These are phyloP conservation scores for Bondarzewia mesenterica DNA, from an alignment of 1,284 basidiomycete genomes.

Conservation along the genomic window DNA sequence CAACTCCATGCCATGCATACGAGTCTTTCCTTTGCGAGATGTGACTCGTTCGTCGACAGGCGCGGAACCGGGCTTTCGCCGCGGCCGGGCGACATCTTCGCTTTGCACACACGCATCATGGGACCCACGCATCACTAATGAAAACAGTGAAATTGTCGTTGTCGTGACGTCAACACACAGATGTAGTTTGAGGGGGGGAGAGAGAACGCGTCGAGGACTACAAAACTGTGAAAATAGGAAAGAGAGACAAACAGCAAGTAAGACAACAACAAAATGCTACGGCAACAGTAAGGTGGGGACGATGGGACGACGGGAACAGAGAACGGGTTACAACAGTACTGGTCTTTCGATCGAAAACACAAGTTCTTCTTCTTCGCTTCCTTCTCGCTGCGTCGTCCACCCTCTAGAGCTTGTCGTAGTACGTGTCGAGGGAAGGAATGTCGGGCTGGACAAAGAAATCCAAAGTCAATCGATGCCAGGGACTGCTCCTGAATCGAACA, in stretches of 20 bases:
- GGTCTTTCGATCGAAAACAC: too few species aligned
- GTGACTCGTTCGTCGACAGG: background rate
- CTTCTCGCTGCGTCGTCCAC: background rate
- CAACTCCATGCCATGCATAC: too few species aligned
- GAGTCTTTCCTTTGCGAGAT: too few species aligned
- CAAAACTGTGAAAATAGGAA: too few species aligned
- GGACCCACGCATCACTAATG: background rate
- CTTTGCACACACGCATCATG: background rate
- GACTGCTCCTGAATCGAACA: constrained; percentile 1
- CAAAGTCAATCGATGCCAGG: background rate
- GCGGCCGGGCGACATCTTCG: background rate
- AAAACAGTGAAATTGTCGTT: background rate
- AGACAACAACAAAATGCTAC: background rate
- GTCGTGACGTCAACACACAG: background rate
- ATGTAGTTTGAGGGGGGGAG: too few species aligned
- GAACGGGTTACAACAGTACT: background rate
- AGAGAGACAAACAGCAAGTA: too few species aligned
- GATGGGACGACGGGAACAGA: background rate
- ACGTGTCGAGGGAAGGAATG: constrained; percentile 77
- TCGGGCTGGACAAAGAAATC: constrained; percentile 50
- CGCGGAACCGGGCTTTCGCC: background rate
- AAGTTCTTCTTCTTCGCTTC: too few species aligned
- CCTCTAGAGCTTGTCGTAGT: constrained; percentile 73
- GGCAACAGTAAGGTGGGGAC: background rate
- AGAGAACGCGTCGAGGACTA: too few species aligned